Conservation (phyloP, 164 flowering plant species). For the Vitis cinerea region DNA sequence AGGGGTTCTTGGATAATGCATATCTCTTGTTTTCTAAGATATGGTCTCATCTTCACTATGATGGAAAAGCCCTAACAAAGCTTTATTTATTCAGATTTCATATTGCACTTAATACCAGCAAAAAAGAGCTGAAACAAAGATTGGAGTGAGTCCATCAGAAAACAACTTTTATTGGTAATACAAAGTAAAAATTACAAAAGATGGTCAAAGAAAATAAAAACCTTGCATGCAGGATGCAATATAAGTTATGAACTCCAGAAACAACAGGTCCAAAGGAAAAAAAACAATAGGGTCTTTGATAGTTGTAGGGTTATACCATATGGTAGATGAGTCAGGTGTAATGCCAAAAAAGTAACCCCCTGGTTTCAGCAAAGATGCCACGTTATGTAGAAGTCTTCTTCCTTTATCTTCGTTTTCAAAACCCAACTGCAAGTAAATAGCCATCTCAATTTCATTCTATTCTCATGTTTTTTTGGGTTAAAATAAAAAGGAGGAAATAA, state of each 20-base stretch:
- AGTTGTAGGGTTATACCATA: slow-evolving; percentile 67
- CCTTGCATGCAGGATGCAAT: background rate
- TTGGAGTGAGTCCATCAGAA: no score
- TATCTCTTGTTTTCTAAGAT: background rate
- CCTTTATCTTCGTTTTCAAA: slow-evolving; percentile 91
- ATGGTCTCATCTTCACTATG: background rate
- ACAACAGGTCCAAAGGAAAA: background rate
- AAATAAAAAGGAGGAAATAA: background rate
- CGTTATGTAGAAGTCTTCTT: slow-evolving; percentile 76
- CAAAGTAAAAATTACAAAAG: background rate
- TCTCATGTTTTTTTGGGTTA: background rate
- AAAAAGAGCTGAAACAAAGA: background rate
- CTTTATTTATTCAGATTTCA: background rate
- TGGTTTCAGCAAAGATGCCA: slow-evolving; percentile 80
- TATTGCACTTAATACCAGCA: background rate
- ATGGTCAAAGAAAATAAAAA: background rate
- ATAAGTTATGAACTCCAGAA: background rate
- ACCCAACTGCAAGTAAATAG: slow-evolving; percentile 52
- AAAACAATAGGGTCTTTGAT: background rate
- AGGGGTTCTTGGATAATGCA: background rate
- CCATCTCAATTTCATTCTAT: no score
- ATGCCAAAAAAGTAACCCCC: slow-evolving; percentile 98
- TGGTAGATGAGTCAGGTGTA: slow-evolving; percentile 97
- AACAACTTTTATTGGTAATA: background rate
- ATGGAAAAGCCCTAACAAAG: background rate